A percentile compares a stretch with the other conserved stretches of the same genome.
These are phyloP conservation scores for Epichloe aotearoae DNA, from an alignment of 2,329 filamentous ascomycete species.

Conservation along the genomic window DNA sequence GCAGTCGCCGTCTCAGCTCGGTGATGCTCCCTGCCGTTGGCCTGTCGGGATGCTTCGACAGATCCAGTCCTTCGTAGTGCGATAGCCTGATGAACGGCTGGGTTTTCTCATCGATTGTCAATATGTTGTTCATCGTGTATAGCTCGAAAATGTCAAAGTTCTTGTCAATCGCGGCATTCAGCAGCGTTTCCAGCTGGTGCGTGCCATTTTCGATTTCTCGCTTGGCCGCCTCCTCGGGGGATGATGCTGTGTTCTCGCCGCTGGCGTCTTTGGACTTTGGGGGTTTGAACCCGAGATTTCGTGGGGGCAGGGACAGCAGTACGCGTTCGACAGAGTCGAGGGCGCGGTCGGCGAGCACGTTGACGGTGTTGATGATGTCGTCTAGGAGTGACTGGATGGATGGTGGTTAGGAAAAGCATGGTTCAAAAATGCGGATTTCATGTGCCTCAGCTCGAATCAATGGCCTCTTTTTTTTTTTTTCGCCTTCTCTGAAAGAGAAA, in stretches of 20 bases:
- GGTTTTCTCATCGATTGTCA: conserved; percentile 56
- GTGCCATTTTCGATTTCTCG: conserved; percentile 78
- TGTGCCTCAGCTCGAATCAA: background rate
- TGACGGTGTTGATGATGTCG: conserved; percentile 95
- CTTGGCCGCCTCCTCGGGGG: conserved; percentile 29
- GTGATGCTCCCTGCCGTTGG: conserved; percentile 57
- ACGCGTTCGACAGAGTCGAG: conserved; percentile 79
- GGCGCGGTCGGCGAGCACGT: conserved; percentile 82
- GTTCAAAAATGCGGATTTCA: background rate
- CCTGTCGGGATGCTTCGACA: conserved; percentile 18
- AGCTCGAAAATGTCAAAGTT: conserved; percentile 83
- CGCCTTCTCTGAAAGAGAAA: background rate
- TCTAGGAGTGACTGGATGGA: conserved; percentile 67
- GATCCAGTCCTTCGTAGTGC: conserved; percentile 65
- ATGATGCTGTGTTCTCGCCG: conserved; percentile 9
- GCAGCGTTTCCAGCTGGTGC: conserved; percentile 69
- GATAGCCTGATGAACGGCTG: conserved; percentile 66
- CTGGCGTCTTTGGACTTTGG: conserved; percentile 10
- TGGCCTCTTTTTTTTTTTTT: background rate
- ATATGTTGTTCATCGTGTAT: conserved; percentile 76
- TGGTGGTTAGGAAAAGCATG: background rate
- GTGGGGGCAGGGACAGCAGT: conserved; percentile 59
- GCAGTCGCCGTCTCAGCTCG: conserved; percentile 57
- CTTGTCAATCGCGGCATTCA: conserved; percentile 70
- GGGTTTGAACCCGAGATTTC: conserved; percentile 65